phyloP scores from a whole-genome alignment of 2,329 filamentous ascomycete genomes.

The Apiospora kogelbergensis region DNA sequence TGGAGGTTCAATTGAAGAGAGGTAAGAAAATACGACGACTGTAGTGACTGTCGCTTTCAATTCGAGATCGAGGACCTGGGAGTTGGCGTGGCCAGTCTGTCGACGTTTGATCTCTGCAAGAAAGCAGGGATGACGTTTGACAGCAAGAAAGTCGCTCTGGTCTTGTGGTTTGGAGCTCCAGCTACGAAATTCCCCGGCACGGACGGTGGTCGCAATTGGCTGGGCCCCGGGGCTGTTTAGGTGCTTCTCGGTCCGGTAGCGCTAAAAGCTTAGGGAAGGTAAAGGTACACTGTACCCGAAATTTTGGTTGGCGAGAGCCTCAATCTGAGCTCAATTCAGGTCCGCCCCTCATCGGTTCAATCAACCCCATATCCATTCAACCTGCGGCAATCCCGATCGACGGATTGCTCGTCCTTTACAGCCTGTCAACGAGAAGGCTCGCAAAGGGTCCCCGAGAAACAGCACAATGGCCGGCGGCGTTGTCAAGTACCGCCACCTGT shows the following conservation, averaged over 20 bases:
- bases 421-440: neutral
- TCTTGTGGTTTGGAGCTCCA: neutral
- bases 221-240: neutral
- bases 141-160: neutral
- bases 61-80: neutral
- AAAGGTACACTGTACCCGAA: neutral
- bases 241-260: neutral
- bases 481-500: constrained; percentile 86
- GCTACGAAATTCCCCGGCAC: constrained; percentile 1
- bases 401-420: neutral
- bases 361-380: neutral
- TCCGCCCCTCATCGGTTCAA: neutral
- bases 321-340: neutral
- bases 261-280: neutral
- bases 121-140: constrained; percentile 5
- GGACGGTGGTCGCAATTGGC: constrained; percentile 5
- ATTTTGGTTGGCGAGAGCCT: constrained; percentile 5
- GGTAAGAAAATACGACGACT: neutral
- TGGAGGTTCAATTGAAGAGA: constrained; percentile 23
- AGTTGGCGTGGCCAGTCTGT: neutral
- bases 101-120: constrained; percentile 5
- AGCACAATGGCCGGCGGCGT: constrained; percentile 76
- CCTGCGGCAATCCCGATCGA: neutral
- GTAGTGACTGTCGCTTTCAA: neutral
- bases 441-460: neutral